Conservation (phyloP, 257 asterid species). For the Capsicum baccatum region DNA sequence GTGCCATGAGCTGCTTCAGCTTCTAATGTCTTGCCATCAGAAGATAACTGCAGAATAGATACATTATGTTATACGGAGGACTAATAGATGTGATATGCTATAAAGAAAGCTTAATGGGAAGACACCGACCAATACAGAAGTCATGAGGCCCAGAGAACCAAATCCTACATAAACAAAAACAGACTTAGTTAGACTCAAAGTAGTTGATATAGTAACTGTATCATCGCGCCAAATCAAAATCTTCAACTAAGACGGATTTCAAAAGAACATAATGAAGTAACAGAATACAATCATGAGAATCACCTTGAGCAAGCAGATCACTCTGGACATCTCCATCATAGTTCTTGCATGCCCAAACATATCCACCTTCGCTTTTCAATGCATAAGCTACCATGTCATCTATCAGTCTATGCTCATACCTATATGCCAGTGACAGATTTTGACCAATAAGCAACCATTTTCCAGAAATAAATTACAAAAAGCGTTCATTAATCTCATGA, state of each 20-base stretch:
- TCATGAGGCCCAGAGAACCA: conserved; percentile 95
- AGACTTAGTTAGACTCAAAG: background rate
- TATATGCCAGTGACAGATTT: conserved; percentile 36
- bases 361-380: conserved; percentile 89
- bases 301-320: conserved; percentile 98
- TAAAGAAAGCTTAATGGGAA: conserved; percentile 18
- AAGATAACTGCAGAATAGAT: conserved; percentile 66
- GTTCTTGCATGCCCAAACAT: conserved; percentile 98
- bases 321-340: conserved; percentile 97
- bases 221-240: background rate
- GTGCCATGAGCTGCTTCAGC: conserved; percentile 99
- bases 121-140: conserved; percentile 77
- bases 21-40: conserved; percentile 92
- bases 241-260: conserved; percentile 20
- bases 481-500: conserved; percentile 25
- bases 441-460: conserved; percentile 22
- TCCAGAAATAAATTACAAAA: background rate
- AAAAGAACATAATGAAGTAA: conserved; percentile 9
- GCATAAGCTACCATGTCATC: conserved; percentile 99
- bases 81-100: background rate
- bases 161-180: conserved; percentile 59
- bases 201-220: background rate
- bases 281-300: conserved; percentile 23
- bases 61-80: background rate
- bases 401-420: conserved; percentile 96